Percentiles rank a stretch among this genome's conserved stretches.
Conservation (phyloP, 805 yeast species). For the Wickerhamomyces mucosus region DNA sequence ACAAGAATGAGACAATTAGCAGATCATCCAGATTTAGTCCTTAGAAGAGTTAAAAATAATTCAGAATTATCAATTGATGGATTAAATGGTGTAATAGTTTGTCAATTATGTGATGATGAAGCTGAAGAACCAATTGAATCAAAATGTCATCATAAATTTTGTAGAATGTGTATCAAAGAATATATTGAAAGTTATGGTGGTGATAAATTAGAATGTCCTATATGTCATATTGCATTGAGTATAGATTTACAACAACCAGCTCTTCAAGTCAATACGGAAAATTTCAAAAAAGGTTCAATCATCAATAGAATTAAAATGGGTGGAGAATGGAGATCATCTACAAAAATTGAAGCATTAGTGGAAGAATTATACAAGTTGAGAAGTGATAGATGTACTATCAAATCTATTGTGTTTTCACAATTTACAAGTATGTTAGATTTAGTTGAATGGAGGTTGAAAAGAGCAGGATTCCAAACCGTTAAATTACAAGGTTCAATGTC, state of each 20-base stretch:
- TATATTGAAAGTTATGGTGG: conserved; percentile 79
- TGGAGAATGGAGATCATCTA: conserved; percentile 87
- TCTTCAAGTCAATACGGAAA: conserved; percentile 47
- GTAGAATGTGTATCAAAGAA: conserved; percentile 87
- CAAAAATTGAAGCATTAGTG: conserved; percentile 92
- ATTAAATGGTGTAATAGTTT: conserved; percentile 47
- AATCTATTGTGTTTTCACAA: conserved; percentile 95
- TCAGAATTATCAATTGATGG: conserved; percentile 22
- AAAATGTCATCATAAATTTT: conserved; percentile 87
- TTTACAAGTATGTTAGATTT: conserved; percentile 94
- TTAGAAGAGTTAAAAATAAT: conserved; percentile 49
- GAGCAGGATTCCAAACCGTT: conserved; percentile 94
- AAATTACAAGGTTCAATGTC: conserved; percentile 96
- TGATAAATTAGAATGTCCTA: conserved; percentile 74
- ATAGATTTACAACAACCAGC: conserved; percentile 88
- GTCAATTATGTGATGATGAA: conserved; percentile 94
- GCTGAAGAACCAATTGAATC: conserved; percentile 97
- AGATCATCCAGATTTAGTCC: conserved; percentile 93
- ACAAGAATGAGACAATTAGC: conserved; percentile 98
- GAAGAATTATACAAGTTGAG: conserved; percentile 85
- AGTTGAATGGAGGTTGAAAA: conserved; percentile 88
- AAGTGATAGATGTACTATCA: conserved; percentile 81
- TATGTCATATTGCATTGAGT: conserved; percentile 87
- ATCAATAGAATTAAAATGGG: conserved; percentile 83
- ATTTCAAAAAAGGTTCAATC: conserved; percentile 57